Base-by-base conservation (phyloP, 768 basidiomycete species). In the Collybia sordida region DNA sequence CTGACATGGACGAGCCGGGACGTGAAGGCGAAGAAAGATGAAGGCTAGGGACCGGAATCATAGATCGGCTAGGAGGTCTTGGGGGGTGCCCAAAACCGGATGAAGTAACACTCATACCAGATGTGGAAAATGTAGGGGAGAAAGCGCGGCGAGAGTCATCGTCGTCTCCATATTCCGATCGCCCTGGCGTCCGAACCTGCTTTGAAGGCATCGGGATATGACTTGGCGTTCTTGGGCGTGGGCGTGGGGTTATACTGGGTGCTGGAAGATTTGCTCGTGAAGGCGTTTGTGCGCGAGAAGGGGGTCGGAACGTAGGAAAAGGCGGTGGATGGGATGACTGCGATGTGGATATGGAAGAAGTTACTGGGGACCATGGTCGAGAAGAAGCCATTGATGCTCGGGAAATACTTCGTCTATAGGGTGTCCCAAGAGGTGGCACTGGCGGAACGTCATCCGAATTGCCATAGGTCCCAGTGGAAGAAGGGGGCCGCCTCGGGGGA, bases 51-150 rank as follows among this genome's bases (percentile, higher is more conserved):
- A 90, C 77, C 18, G 90, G 90, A 49, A 93, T 90, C 81, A 82
- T 86, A 4, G 91, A 93, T 47, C 87, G 80, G 59, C 90, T 90
- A 1, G 90, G 88, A 23, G 90, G 90, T 27, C 90, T 78, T 9
- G 83, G 79, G 23, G 82, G 81, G 60, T 83, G 85, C 12, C 65
- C 58, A 39, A 64, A 70, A 24, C 55, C 69, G 42, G 61, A 72
- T 1, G 81, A 78, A 18, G 77, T 51, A 18, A 56, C 72, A 44
- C 73, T 76, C 14, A 71, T 60, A 17, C 72, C 75, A 21, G 80
- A 76, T 2, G 68, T 63, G 11, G 80, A 80, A 52, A 75, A 72
- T 6, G 83, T 72, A 4, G 87, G 83, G 1, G 89, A 90, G 51
- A 87, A 72, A 1, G 86, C 77, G 37, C 88, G 82, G 14, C 57